phyloP scores from a whole-genome alignment of 768 basidiomycete genomes.

The Auricularia heimuer region DNA sequence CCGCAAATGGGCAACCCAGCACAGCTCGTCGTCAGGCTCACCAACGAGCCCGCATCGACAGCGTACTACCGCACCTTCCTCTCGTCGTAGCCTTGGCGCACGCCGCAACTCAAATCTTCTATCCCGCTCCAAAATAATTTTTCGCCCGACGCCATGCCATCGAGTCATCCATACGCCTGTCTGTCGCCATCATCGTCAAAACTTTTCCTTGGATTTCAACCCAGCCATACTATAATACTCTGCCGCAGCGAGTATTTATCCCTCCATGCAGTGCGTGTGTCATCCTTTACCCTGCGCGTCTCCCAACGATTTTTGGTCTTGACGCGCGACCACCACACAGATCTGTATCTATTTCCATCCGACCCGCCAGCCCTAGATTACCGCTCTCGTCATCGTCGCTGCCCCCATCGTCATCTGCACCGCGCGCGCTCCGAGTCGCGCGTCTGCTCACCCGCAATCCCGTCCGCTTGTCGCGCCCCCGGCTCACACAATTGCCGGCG shows the following conservation, averaged over 20 bases:
- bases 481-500: no score
- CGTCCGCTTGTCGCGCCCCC: not conserved
- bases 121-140: not conserved
- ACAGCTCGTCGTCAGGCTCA: not conserved
- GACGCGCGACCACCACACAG: not conserved
- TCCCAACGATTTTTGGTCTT: not conserved
- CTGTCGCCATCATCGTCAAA: not conserved
- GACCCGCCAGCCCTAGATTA: not conserved
- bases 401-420: not conserved
- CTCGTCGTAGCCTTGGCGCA: not conserved
- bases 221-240: no score
- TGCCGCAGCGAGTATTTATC: no score
- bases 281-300: not conserved
- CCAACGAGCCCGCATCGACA: not conserved
- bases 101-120: not conserved
- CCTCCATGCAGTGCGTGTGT: not conserved
- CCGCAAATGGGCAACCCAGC: not conserved
- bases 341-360: not conserved
- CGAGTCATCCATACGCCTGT: not conserved
- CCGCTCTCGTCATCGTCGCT: not conserved
- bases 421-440: not conserved
- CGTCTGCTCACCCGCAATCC: not conserved
- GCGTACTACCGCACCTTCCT: constrained; percentile 2
- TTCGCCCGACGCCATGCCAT: not conserved
- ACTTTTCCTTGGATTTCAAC: no score